These are phyloP conservation scores for Phytophthora nicotianae DNA, from an alignment of 352 stramenopile genomes.

Conservation along the genomic window DNA sequence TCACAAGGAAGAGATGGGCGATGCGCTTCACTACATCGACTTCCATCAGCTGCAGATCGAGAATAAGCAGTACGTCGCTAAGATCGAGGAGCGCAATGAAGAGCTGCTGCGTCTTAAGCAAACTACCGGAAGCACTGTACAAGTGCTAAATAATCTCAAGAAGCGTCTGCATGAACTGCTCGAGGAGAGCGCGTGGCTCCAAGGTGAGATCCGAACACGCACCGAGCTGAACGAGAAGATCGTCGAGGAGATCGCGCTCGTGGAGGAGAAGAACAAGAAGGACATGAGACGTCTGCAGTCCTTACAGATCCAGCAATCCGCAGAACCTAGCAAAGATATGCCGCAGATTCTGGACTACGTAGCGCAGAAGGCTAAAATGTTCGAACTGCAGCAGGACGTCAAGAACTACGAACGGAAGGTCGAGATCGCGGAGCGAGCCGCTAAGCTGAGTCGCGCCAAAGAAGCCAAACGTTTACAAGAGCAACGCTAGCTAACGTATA, in stretches of 20 bases:
- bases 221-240: constrained; percentile 91
- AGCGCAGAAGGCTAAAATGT: constrained; percentile 88
- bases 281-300: constrained; percentile 65
- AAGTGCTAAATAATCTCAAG: constrained; percentile 92
- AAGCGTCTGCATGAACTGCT: constrained; percentile 88
- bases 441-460: constrained; percentile 54
- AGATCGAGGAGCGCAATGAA: constrained; percentile 95
- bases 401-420: constrained; percentile 94
- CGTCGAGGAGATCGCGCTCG: constrained; percentile 66
- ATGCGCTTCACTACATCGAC: constrained; percentile 96
- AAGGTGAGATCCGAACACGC: constrained; percentile 80
- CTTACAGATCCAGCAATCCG: constrained; percentile 64
- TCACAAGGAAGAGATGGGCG: constrained; percentile 96
- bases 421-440: constrained; percentile 90
- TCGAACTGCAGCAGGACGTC: constrained; percentile 85
- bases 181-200: constrained; percentile 80
- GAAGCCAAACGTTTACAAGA: constrained; percentile 20
- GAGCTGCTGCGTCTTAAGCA: constrained; percentile 93
- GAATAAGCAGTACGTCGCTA: constrained; percentile 96
- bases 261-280: constrained; percentile 78
- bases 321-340: constrained; percentile 82
- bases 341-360: constrained; percentile 94
- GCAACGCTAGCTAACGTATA: not conserved
- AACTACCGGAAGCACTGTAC: constrained; percentile 89
- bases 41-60: constrained; percentile 97